Evolutionary conservation across 768 basidiomycete species (phyloP), one percentile per base, ranked within the genome.

Genomic region (Phlebiopsis gigantea): DNA sequence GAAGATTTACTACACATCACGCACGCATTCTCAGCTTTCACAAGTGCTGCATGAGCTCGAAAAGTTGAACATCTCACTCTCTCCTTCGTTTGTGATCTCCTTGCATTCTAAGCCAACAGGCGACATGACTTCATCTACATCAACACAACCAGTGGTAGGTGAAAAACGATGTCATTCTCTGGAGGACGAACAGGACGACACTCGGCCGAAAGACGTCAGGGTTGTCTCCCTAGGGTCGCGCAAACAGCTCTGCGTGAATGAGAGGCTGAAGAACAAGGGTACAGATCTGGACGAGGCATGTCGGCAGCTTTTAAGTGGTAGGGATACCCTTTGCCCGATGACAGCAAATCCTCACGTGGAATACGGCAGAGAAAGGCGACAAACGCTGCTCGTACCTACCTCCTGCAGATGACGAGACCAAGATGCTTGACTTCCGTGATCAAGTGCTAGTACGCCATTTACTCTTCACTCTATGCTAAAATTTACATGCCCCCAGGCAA

Each of bases 11-110:
- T 97, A 95, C 66, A 90, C 95, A 0, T 98, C 97, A 0, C 79
- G 96, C 29, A 99, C 96, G 0, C 96, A 99, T 71, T 95, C 95
- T 1, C 96, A 99, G 65, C 81, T 99, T 3, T 79, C 93, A 1
- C 96, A 99, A 68, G 79, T 98, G 3, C 77, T 94, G 17, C 87
- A 88, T 3, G 97, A 99, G 66, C 75, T 98, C 9, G 78, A 74
- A 41, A 88, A 83, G 63, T 80, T 96, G n/a, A 77, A 77, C 59
- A 68, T 94, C 67, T 67, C 71, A 17, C 55, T 64, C 21, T 53
- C 65, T 53, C 73, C 47, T 53, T 62, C 25, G 68, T 68, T 19
- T 49, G 30, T 34, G 39, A 50, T 39, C 21, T 19, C 50, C 21
- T 9, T 34, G 19, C 41, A 51, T 51, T 3, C 28, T 14, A 1